These are phyloP conservation scores for Petunia secreta DNA, from an alignment of 257 asterid genomes.

Conservation along the genomic window DNA sequence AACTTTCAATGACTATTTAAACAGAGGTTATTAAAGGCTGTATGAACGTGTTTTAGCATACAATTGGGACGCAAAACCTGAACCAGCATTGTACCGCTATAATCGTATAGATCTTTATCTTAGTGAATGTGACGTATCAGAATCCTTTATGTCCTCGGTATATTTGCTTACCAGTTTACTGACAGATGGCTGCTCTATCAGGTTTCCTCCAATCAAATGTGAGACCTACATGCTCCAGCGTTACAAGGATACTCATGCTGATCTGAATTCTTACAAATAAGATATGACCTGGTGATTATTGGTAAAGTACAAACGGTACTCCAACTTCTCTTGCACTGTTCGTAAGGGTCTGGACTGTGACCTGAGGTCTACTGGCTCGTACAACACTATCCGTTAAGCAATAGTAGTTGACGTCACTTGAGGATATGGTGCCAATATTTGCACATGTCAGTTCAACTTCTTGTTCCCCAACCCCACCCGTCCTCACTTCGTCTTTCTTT, in stretches of 20 bases:
- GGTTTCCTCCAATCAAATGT: conserved; percentile 72
- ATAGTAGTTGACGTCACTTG: not conserved
- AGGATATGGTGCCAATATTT: not conserved
- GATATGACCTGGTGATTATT: not conserved
- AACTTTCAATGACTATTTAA: not conserved
- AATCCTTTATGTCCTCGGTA: not conserved
- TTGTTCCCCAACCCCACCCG: too few relatives aligned
- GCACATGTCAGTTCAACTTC: too few relatives aligned
- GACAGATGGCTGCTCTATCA: conserved; percentile 33
- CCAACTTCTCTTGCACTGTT: not conserved
- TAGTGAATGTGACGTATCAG: not conserved
- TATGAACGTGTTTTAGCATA: not conserved
- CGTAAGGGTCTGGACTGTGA: not conserved
- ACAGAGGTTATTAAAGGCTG: not conserved
- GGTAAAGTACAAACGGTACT: not conserved
- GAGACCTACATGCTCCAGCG: conserved; percentile 64
- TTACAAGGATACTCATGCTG: conserved; percentile 70
- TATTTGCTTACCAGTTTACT: not conserved
- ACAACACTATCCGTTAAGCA: not conserved
- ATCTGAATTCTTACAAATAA: conserved; percentile 54
- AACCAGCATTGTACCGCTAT: not conserved
- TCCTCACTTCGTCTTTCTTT: too few relatives aligned
- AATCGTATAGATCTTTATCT: not conserved
- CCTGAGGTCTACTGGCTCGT: not conserved
- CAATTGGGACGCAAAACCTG: not conserved